Evolutionary conservation across 805 yeast species (phyloP).

Genomic region (Cyberlindnera samutprakarnensis): DNA sequence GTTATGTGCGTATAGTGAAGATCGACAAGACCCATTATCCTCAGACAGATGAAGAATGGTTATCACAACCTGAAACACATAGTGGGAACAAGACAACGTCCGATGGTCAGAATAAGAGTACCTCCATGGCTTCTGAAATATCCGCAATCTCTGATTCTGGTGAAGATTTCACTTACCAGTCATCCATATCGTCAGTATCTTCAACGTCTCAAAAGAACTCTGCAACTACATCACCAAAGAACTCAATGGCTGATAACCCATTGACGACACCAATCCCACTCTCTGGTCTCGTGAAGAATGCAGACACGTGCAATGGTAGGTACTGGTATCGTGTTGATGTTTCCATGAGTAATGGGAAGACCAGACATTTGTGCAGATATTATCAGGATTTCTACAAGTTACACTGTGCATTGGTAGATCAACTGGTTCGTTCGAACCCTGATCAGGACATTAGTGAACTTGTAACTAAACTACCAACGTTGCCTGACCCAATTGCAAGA

Average conservation of each 20-base stretch:
- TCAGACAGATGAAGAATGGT: conserved; percentile 18
- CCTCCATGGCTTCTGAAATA: not conserved
- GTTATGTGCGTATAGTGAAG: conserved; percentile 39
- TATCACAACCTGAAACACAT: conserved; percentile 6
- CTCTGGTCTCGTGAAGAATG: conserved; percentile 32
- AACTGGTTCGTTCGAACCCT: conserved; percentile 9
- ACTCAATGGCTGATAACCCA: not conserved
- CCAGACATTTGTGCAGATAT: conserved; percentile 36
- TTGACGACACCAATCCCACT: conserved; percentile 25
- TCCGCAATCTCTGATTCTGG: not conserved
- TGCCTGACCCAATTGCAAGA: conserved; percentile 43
- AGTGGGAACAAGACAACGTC: not conserved
- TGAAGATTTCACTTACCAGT: conserved; percentile 9
- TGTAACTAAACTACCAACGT: conserved; percentile 28
- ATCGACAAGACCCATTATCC: conserved; percentile 24
- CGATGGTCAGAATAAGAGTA: not conserved
- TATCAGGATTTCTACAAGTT: conserved; percentile 45
- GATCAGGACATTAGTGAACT: conserved; percentile 3
- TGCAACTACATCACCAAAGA: not conserved
- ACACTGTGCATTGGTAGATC: conserved; percentile 28
- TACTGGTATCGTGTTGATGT: conserved; percentile 46
- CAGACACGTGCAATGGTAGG: conserved; percentile 33
- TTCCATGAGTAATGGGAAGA: conserved; percentile 26
- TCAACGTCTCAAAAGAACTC: conserved; percentile 4
- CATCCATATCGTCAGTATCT: conserved; percentile 1